Evolutionary conservation across 2,329 filamentous ascomycete genomes (phyloP).

Genomic region (Paecilomyces formosus): DNA sequence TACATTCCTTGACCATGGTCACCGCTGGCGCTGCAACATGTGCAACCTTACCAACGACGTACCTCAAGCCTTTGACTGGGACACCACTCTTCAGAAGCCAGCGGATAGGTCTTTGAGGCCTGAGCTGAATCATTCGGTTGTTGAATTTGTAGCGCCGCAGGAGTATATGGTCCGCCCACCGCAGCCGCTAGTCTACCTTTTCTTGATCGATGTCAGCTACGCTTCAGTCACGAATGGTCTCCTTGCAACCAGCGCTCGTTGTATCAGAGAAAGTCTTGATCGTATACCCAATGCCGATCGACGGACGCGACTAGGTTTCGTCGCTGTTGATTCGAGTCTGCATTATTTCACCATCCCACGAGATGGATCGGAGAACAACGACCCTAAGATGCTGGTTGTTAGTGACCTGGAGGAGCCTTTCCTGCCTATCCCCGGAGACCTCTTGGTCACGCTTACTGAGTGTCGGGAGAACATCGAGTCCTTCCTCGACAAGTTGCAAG

Average conservation of each 20-base stretch:
- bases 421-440: constrained; percentile 83
- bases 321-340: constrained; percentile 87
- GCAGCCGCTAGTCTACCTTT: constrained; percentile 90
- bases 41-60: constrained; percentile 98
- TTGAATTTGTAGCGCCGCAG: constrained; percentile 95
- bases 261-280: constrained; percentile 89
- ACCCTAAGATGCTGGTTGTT: constrained; percentile 86
- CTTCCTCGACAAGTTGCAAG: constrained; percentile 82
- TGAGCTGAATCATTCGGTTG: constrained; percentile 92
- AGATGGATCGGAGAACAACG: constrained; percentile 74
- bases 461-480: constrained; percentile 84
- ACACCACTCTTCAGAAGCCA: constrained; percentile 80
- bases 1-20: constrained; percentile 91
- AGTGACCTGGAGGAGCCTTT: constrained; percentile 96
- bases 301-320: constrained; percentile 84
- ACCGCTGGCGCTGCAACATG: constrained; percentile 99
- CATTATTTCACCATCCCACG: constrained; percentile 95
- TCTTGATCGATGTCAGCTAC: constrained; percentile 91
- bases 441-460: constrained; percentile 82
- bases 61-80: constrained; percentile 99
- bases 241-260: constrained; percentile 83
- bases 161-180: constrained; percentile 99
- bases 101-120: constrained; percentile 87
- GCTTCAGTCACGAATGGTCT: constrained; percentile 83
- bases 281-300: constrained; percentile 97